phyloP scores from a whole-genome alignment of 345 rosid genomes.

The Erucastrum elatum region DNA sequence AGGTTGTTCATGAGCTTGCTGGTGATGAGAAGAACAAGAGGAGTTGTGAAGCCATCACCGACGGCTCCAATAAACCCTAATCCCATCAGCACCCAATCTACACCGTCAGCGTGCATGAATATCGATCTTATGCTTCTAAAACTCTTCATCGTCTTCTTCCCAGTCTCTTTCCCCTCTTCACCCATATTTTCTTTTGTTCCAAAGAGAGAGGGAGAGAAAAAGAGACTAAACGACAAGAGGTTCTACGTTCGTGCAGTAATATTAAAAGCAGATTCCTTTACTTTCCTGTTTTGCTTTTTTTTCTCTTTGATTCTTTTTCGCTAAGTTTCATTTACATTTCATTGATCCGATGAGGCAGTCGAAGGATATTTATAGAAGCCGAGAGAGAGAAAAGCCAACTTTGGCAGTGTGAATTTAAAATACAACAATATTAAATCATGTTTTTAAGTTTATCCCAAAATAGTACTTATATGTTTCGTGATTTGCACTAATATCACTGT shows the following conservation, averaged over 20 bases:
- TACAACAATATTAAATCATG: neutral
- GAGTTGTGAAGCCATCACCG: constrained; percentile 73
- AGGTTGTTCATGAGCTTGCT: constrained; percentile 73
- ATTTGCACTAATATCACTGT: neutral
- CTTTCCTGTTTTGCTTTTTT: neutral
- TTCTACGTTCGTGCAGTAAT: constrained; percentile 11
- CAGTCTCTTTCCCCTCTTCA: constrained; percentile 26
- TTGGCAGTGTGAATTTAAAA: neutral
- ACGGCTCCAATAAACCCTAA: constrained; percentile 68
- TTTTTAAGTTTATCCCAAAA: neutral
- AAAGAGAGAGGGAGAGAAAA: neutral
- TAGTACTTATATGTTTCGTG: neutral
- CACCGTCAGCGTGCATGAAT: constrained; percentile 69
- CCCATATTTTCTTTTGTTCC: constrained; percentile 27
- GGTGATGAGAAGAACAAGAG: constrained; percentile 55
- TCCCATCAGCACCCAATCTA: constrained; percentile 60
- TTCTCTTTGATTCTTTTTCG: constrained; percentile 7
- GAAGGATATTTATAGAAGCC: constrained; percentile 27
- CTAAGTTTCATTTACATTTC: constrained; percentile 11
- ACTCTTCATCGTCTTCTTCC: constrained; percentile 26
- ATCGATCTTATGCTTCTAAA: constrained; percentile 51
- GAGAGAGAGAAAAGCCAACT: neutral
- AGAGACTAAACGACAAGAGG: constrained; percentile 8
- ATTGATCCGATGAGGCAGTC: neutral
- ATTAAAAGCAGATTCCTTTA: neutral